Base-by-base conservation (phyloP, 2,329 filamentous ascomycete genomes). In the Aphanocladium album region DNA sequence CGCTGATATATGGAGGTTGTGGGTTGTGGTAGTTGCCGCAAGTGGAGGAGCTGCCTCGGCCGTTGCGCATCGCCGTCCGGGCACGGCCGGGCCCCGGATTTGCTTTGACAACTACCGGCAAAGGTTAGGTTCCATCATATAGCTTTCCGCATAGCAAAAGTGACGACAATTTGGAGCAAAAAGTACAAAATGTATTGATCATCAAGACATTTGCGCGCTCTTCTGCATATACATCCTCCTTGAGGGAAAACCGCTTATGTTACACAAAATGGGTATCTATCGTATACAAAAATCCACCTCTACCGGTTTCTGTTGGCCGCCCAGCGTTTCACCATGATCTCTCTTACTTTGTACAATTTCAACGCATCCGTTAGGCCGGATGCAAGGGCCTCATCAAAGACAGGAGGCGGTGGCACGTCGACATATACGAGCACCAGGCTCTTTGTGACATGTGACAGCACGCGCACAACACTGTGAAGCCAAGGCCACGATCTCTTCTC, bases 351-450 rank as follows among this genome's bases (percentile, higher is more conserved):
- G 71, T 96, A 97, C 59, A 81, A 78, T 67, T 80, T 81, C 67
- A 97, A 73, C 27, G 89, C 73, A 11, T 76, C 77, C 1, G 86
- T 82, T 55, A 95, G 80, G 62, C 90, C 85, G 27, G 77, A 69
- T 60, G 74, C 72, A 17, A 77, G 68, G 17, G 78, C 78, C 39
- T 74, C 72, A 2, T 77, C 72, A 30, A 78, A 75, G 51, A 77
- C 75, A 17, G 79, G 68, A 1, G 90, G 89, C 3, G 88, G 82
- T 2, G 95, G 95, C 5, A 99, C 82, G 65, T 98, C 93, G 14
- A 99, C 93, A 70, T 97, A 99, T 45, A 90, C 88, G 35, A 99
- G 73, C 41, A 98, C 87, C 66, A 99, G 73, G 53, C 87, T 96
- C 80, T 99, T 99, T 71, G 89, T 85, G 5, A 96, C 95, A 68